Evolutionary conservation across 1,284 basidiomycete species (phyloP), one percentile per base, ranked within the genome.

Genomic region (Fomitopsis pinicola): DNA sequence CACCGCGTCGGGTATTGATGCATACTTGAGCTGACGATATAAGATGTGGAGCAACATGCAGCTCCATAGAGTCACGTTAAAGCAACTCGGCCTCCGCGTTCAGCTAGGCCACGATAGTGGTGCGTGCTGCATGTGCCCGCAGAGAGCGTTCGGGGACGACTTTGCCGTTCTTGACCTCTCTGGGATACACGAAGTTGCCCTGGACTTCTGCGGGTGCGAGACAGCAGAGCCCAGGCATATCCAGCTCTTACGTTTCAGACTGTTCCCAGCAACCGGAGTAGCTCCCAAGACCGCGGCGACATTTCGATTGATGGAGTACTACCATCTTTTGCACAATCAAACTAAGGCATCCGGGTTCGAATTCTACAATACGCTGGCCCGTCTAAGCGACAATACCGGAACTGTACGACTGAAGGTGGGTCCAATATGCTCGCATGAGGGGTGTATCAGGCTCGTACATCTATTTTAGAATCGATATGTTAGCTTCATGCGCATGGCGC

Each of bases 151-250:
- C 5, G 59, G 38, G 9, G 54, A 63, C 15, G 57, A 57, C 38
- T 75, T 77, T 53, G 60, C 69, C 1, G 65, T 76, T 3, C 50
- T 78, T 9, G 65, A 77, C 59, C 63, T 60, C 5, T 70, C 68
- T 42, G 75, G 75, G 0, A 63, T 77, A n/a, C 74, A 76, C 48
- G 40, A 67, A 0, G 67, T 77, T 4, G 59, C 56, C 1, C 30
- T 78, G 4, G 63, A 73, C 45, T 76, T 69, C 60, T 78, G 76
- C 57, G 67, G 62, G 0, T 78, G 76, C 64, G 59, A 59, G 14
- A 5, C 2, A 4, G 60, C 58, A 8, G 26, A 45, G 3, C 36
- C 58, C 0, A 50, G 46, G 26, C 28, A 35, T 17, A 28, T 35
- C 0, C 74, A 76, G 55, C 63, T 76, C 0, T 62, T 76, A 44